Evolutionary conservation across 169 alveolate genomes (phyloP).

Genomic region (Plasmodium yoelii): DNA sequence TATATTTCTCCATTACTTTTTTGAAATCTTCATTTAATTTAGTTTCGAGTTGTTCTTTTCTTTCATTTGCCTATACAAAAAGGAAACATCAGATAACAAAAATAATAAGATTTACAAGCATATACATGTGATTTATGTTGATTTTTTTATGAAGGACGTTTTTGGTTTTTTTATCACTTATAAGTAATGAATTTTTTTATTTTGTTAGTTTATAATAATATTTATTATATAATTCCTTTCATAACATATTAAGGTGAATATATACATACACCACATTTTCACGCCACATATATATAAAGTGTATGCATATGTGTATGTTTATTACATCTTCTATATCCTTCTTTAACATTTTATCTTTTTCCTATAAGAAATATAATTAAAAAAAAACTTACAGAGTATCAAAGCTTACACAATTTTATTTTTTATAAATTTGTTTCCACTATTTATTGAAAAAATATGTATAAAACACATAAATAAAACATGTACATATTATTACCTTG

Average conservation of each 20-base stretch:
- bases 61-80: conserved; percentile 68
- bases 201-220: background rate
- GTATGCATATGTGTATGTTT: conserved; percentile 7
- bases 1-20: conserved; percentile 61
- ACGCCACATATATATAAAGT: background rate
- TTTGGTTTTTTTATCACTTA: background rate
- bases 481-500: conserved; percentile 14
- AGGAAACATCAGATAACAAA: conserved; percentile 16
- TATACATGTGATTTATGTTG: background rate
- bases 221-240: conserved; percentile 1
- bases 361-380: conserved; percentile 38
- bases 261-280: background rate
- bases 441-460: conserved; percentile 1
- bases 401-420: conserved; percentile 8
- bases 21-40: conserved; percentile 70
- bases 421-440: conserved; percentile 12
- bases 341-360: conserved; percentile 35
- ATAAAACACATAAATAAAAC: conserved; percentile 18
- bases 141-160: background rate
- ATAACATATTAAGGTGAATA: conserved; percentile 4
- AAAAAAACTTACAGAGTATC: no score
- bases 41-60: conserved; percentile 61
- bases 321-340: conserved; percentile 60
- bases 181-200: background rate
- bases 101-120: background rate